These are phyloP conservation scores for Yamadazyma insecticola DNA, from an alignment of 805 yeast genomes.

Conservation along the genomic window DNA sequence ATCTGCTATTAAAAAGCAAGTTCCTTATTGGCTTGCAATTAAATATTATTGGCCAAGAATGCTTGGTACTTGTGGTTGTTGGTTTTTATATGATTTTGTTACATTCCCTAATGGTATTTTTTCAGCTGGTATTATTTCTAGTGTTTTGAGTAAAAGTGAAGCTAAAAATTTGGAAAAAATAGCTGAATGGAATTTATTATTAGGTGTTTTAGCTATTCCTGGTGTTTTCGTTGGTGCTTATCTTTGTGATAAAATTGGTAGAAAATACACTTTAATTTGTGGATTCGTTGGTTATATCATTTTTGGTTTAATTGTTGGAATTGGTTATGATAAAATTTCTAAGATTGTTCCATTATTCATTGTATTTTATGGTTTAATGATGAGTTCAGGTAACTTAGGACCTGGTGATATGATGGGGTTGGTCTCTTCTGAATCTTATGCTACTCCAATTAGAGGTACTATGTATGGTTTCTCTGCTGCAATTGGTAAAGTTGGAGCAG, in stretches of 20 bases:
- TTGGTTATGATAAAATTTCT: constrained; percentile 51
- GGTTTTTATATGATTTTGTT: constrained; percentile 81
- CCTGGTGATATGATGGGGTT: constrained; percentile 78
- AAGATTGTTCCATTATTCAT: constrained; percentile 61
- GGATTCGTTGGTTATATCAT: constrained; percentile 71
- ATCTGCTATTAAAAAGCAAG: constrained; percentile 54
- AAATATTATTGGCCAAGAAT: constrained; percentile 66
- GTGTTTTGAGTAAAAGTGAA: constrained; percentile 34
- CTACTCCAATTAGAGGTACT: constrained; percentile 76
- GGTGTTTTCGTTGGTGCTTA: constrained; percentile 70
- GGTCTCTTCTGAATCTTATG: constrained; percentile 58
- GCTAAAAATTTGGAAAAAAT: constrained; percentile 44
- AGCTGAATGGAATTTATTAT: constrained; percentile 70
- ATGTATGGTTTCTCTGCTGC: constrained; percentile 75
- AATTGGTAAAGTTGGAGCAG: constrained; percentile 82
- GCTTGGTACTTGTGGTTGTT: constrained; percentile 66
- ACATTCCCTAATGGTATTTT: constrained; percentile 77
- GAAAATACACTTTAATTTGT: constrained; percentile 65
- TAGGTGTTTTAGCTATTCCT: constrained; percentile 64
- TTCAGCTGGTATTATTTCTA: constrained; percentile 52
- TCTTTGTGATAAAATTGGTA: constrained; percentile 60
- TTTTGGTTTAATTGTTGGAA: constrained; percentile 68
- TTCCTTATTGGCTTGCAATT: constrained; percentile 51
- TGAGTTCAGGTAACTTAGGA: constrained; percentile 67
- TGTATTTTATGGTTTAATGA: constrained; percentile 69